These are phyloP conservation scores for Saccharum hybrid DNA, from an alignment of 202 grass and related monocot species.

Conservation along the genomic window DNA sequence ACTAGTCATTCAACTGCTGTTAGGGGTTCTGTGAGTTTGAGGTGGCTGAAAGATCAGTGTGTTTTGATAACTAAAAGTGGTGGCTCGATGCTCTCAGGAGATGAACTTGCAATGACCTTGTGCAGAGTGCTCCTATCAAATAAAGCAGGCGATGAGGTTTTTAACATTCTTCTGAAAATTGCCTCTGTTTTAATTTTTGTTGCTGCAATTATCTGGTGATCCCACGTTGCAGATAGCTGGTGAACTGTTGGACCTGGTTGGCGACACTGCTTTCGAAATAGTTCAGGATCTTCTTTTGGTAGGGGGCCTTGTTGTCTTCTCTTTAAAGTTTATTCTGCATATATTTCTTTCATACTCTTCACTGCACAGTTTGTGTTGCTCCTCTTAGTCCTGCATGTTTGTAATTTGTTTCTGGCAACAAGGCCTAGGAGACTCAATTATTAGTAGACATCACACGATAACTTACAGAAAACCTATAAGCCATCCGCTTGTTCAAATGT, in stretches of 20 bases:
- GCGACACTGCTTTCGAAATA: conserved; percentile 83
- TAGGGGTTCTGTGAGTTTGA: conserved; percentile 64
- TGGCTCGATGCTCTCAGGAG: conserved; percentile 76
- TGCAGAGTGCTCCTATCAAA: conserved; percentile 86
- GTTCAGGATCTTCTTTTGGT: conserved; percentile 87
- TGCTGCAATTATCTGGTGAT: conserved; percentile 34
- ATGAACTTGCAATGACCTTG: conserved; percentile 91
- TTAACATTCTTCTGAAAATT: neutral
- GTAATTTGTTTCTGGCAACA: conserved; percentile 37
- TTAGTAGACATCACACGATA: conserved; percentile 26
- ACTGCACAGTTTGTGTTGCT: conserved; percentile 10
- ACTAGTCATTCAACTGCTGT: conserved; percentile 51
- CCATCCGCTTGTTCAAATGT: neutral
- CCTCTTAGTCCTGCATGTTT: conserved; percentile 21
- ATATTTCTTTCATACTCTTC: conserved; percentile 15
- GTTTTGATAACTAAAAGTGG: conserved; percentile 65
- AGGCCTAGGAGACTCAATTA: conserved; percentile 18
- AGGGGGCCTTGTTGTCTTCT: conserved; percentile 42
- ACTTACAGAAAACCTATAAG: conserved; percentile 18
- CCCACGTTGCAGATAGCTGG: conserved; percentile 65
- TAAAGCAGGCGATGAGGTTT: conserved; percentile 91
- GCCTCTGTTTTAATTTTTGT: conserved; percentile 30
- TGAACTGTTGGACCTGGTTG: conserved; percentile 92
- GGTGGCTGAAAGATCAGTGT: conserved; percentile 88
- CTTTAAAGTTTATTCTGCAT: conserved; percentile 41